A percentile compares a stretch with the other conserved stretches of the same genome.
Conservation (phyloP, 2,329 filamentous ascomycete genomes). For the Xylariomycetidae sp. region DNA sequence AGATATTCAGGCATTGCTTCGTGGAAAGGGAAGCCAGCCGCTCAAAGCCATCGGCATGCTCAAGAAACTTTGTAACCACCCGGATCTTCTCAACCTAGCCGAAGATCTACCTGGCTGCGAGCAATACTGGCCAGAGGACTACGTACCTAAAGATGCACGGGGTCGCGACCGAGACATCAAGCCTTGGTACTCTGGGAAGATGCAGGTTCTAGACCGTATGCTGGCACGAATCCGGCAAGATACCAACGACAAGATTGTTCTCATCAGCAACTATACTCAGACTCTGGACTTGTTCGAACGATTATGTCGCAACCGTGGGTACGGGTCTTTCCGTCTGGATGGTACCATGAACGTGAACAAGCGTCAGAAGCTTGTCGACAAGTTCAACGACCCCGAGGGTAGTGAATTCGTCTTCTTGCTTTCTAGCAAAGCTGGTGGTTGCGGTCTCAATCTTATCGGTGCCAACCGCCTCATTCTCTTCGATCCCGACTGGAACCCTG, state of each 20-base stretch:
- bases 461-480: conserved; percentile 84
- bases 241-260: conserved; percentile 97
- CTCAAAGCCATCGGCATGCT: conserved; percentile 94
- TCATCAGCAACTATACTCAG: conserved; percentile 97
- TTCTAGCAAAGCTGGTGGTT: conserved; percentile 93
- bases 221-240: conserved; percentile 90
- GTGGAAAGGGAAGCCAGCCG: conserved; percentile 92
- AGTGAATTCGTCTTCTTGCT: conserved; percentile 92
- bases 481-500: conserved; percentile 97
- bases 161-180: conserved; percentile 90
- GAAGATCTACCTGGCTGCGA: conserved; percentile 87
- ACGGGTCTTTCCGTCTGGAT: conserved; percentile 84
- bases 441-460: conserved; percentile 79
- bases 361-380: conserved; percentile 93
- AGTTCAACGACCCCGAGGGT: conserved; percentile 91
- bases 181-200: conserved; percentile 95
- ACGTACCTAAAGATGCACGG: conserved; percentile 78
- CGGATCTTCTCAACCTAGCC: conserved; percentile 79
- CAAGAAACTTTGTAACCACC: conserved; percentile 98
- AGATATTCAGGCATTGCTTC: conserved; percentile 84
- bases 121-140: conserved; percentile 75
- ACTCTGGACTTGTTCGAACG: conserved; percentile 92
- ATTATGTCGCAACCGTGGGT: conserved; percentile 77
- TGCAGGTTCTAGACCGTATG: conserved; percentile 98
- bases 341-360: conserved; percentile 98